Evolutionary conservation across 2,329 filamentous ascomycete species (phyloP).

Genomic region (Mollisia scopiformis): DNA sequence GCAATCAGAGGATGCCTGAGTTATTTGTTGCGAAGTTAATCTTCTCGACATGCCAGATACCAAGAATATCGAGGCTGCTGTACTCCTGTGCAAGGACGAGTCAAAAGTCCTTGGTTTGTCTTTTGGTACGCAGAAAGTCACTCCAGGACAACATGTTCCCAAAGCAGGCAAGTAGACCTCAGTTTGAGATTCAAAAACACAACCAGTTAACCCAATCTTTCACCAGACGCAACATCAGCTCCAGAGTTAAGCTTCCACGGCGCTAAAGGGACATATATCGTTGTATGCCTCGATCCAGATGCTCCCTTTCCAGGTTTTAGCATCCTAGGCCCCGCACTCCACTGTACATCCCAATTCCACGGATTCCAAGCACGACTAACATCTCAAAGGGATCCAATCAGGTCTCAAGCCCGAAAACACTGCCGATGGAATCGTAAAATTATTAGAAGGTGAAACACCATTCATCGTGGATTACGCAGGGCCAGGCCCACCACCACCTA

Average conservation of each 20-base stretch:
- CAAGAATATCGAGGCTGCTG: background rate
- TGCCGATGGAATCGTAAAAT: slow-evolving; percentile 7
- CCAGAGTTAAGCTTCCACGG: background rate
- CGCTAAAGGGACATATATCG: slow-evolving; percentile 38
- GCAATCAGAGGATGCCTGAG: background rate
- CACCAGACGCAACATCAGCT: background rate
- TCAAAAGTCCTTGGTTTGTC: slow-evolving; percentile 37
- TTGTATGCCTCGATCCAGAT: slow-evolving; percentile 50
- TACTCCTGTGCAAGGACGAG: slow-evolving; percentile 28
- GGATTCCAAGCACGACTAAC: background rate
- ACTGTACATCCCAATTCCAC: slow-evolving; percentile 42
- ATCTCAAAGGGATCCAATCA: background rate
- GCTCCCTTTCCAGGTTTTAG: slow-evolving; percentile 46
- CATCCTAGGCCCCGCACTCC: slow-evolving; percentile 48
- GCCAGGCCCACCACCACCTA: slow-evolving; percentile 47
- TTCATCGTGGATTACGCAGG: slow-evolving; percentile 44
- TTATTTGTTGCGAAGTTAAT: background rate
- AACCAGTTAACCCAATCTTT: background rate
- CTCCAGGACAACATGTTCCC: slow-evolving; percentile 37
- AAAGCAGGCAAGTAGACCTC: slow-evolving; percentile 30
- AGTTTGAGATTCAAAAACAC: background rate
- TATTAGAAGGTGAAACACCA: slow-evolving; percentile 12
- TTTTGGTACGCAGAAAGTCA: slow-evolving; percentile 33
- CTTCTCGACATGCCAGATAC: background rate
- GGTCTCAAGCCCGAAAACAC: slow-evolving; percentile 42